Evolutionary conservation across 306 rosid species (phyloP), one percentile per base, ranked within the genome.

Genomic region (Lathyrus sativus): DNA sequence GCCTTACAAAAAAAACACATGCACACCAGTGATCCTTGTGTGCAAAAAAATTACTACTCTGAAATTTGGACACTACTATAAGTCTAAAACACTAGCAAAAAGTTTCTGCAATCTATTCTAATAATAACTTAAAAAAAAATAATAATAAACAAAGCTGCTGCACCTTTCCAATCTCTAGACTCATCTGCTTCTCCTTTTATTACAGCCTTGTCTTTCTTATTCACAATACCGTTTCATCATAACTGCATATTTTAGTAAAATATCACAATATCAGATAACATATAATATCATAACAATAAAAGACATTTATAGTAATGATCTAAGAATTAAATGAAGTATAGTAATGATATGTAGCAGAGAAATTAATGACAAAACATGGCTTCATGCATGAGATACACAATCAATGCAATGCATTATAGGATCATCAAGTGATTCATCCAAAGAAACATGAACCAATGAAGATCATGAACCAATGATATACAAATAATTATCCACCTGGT

Each of bases 151-250:
- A 80, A 65, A 76, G 71, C 73, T 46, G 82, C 83, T 60, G 79
- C 89, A 60, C 88, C 85, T 77, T 80, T 78, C 42, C 74, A 70
- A 57, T 77, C 88, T 45, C 67, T 78, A 80, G 63, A 60, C 10
- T 57, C 68, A 15, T 50, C 51, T 11, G 68, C 81, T 45, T 71
- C 83, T 64, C 64, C 76, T 38, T 79, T 67, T 17, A 58, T 44
- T 41, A 60, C 67, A 17, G 62, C 68, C 28, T 46, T 71, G 18
- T 74, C 22, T 19, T 62, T 56, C 74, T 71, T 77, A 46, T 81
- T 53, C 59, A 67, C 68, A 55, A 56, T 38, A 62, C 62, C 5
- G 67, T 72, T 1, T 54, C 35, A 53, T 53, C 31, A 38, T 81
- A 79, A 14, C 84, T 84, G 85, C 89, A 80, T 57, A 70, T 46